Evolutionary conservation across 2,329 filamentous ascomycete genomes (phyloP).

Genomic region (Penicillium glabrum): DNA sequence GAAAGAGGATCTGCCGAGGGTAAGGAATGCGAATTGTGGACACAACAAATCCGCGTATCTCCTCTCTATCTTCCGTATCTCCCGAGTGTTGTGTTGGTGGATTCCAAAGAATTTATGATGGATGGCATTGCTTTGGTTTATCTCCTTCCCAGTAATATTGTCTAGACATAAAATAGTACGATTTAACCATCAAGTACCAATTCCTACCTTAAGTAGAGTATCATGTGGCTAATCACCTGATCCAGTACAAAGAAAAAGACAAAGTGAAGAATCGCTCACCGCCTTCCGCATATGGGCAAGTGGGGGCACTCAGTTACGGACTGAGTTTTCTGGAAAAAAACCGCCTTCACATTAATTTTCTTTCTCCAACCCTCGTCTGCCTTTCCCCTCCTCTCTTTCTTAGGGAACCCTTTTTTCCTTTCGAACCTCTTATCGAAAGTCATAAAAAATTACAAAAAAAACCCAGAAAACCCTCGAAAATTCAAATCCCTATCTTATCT

Average conservation of each 20-base stretch:
- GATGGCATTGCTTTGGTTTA: neutral
- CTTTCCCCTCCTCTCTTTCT: constrained; percentile 26
- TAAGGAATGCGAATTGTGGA: neutral
- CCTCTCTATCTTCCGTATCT: neutral
- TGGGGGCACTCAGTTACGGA: constrained; percentile 17
- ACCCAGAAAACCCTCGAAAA: constrained; percentile 42
- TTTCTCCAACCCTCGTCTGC: constrained; percentile 20
- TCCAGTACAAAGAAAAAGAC: neutral
- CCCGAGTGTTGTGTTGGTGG: neutral
- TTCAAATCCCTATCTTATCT: constrained; percentile 28
- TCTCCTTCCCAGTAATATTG: no score
- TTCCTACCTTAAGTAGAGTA: neutral
- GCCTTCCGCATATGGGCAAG: constrained; percentile 24
- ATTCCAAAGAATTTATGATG: neutral
- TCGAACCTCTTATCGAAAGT: constrained; percentile 33
- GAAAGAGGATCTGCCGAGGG: constrained; percentile 2
- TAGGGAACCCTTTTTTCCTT: constrained; percentile 31
- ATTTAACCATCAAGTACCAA: no score
- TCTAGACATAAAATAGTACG: no score
- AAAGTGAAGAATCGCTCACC: constrained; percentile 1
- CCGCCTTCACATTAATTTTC: constrained; percentile 27
- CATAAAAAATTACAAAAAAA: constrained; percentile 36
- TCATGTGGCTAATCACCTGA: neutral
- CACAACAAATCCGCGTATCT: neutral
- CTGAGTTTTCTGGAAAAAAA: constrained; percentile 35